Base-by-base conservation (phyloP, 345 rosid genomes). In the Pistacia vera region DNA sequence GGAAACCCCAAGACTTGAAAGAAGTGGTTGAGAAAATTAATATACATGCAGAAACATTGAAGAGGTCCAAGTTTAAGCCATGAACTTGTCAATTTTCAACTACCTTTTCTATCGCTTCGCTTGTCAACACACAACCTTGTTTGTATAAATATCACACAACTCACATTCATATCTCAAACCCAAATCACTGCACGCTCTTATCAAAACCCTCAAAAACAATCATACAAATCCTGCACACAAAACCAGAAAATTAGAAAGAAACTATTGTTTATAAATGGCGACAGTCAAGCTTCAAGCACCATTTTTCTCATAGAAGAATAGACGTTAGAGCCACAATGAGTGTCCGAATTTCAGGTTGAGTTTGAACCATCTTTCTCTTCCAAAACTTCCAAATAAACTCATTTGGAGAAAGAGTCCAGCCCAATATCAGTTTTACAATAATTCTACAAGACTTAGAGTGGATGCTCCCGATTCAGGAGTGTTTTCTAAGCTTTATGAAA, bases 401-500 rank as follows among this genome's bases (percentile, higher is more conserved):
- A 49, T 8, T 20, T 63, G 71, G 74, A 76, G 6, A 70, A 73
- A 4, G 59, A 12, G 25, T 57, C 60, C 58, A 68, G 25, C 22
- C 57, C 36, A 0, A 38, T 58, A 10, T 5, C 51, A 61, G 54
- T 8, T 8, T 5, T 62, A 35, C 22, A 2, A 7, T 18, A 18
- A 28, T 5, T 18, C 64, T 38, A 2, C 73, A 44, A 55, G 71
- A 48, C 72, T 11, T 18, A 30, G 51, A 25, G 63, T 4, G 2
- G 35, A 44, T 48, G 59, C 33, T 66, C 18, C 77, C 25, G 80
- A 80, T 65, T 73, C 83, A n/a, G 18, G 28, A 12, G 84, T 76
- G 60, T 63, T 67, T 63, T 76, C 88, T 13, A 73, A 84, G 83
- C 85, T 85, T 30, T 81, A 79, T 54, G 70, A 70, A 13, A 56